Evolutionary conservation across 495 filamentous ascomycete species (phyloP), one percentile per base, ranked within the genome.

Genomic region (Aspergillus ostianus): DNA sequence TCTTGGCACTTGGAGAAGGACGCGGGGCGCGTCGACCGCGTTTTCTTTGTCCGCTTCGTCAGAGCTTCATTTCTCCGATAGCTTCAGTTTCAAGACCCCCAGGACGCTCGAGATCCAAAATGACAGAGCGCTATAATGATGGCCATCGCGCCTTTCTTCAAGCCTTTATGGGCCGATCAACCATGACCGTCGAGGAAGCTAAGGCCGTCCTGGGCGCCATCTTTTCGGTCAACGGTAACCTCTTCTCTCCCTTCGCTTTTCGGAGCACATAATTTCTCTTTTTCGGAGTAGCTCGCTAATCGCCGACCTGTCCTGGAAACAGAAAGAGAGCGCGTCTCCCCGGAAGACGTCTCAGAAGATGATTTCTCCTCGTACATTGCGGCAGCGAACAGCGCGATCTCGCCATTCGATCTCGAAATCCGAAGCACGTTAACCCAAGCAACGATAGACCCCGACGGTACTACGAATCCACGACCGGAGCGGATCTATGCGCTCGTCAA

Each of bases 131-230:
- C 53, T 83, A 82, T 64, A 75, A 85, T 70, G 83, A 97, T 67
- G 79, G 80, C 64, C 90, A 97, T 71, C 89, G 91, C 49, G 92
- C 93, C n/a, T 96, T 98, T 67, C 76, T 97, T 0, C 94, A 98
- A 77, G 90, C 89, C 60, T 89, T 98, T 67, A 84, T 97, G 70
- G 85, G 88, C 3, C 85, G 86, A 18, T 87, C 87, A 8, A 83
- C 84, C 21, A 76, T 97, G 70, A 96, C 89, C 6, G 86, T 90
- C 62, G 73, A 81, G 32, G 86, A 95, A 57, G 85, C 86, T 5
- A 83, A 87, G 59, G 84, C 84, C 0, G 70, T 97, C 12, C 77
- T 98, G 2, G 90, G 92, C 2, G 84, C 84, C 17, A 94, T 98
- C 55, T 77, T 89, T 58, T 84, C 80, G 6, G 83, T 78, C 26